Evolutionary conservation across 352 stramenopile genomes (phyloP), one percentile per base, ranked within the genome.

Genomic region (Phytophthora citrophthora): DNA sequence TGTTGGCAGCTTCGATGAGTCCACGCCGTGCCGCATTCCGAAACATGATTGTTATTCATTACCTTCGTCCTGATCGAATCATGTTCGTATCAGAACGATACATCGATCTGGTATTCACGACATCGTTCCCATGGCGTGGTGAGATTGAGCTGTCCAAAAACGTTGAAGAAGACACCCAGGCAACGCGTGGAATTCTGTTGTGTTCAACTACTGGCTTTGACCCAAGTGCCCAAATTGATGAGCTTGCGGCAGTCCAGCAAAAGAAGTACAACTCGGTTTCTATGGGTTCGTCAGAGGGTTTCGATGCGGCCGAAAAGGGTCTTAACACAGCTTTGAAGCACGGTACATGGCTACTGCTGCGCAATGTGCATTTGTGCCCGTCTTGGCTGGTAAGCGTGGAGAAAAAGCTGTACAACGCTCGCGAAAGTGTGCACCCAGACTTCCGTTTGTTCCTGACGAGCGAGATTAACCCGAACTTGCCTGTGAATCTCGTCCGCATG

Each of bases 341-440:
- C 50, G 98, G 98, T 34, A 97, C 84, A 24, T 99, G 98, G 97
- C 84, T 99, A 10, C 84, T 99, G 69, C 79, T 99, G 56, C 97
- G 98, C 38, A 99, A 99, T 82, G 94, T 98, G 20, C 98, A 99
- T 73, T 76, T 99, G 39, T 99, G 97, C 61, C 88, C 95, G n/a
- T 94, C 90, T 34, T 99, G 98, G 98, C 86, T 99, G 8, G 85
- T 90, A 18, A 90, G 82, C 15, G 84, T 99, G 15, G 97, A 99
- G 62, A 99, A 99, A 76, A 98, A 96, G 71, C 81, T 99, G 2
- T 96, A 97, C 68, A 94, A 89, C 39, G 81, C 83, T 10, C 86
- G 86, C 11, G 84, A 93, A 11, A 82, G 67, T 38, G 81, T 79
- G 13, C 81, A 96, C 40, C 76, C 77, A 4, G 83, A 81, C 63